Percentiles rank a stretch among this genome's conserved stretches.
Evolutionary conservation across 441 rosid genomes (phyloP).

Genomic region (Pelargonium cotyledonis): DNA sequence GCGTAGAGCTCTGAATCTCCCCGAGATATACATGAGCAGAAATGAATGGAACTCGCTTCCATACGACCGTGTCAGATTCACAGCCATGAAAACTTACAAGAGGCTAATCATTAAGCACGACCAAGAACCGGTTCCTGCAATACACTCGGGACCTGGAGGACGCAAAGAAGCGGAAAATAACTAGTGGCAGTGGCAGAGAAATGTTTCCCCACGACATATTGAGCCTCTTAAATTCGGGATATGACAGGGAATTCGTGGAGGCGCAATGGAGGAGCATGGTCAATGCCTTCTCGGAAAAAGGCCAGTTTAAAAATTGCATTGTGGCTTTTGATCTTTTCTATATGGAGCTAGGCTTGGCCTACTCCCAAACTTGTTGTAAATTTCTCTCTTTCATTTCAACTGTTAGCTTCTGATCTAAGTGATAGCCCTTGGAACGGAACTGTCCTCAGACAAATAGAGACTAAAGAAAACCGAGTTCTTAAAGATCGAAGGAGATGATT

Average conservation of each 20-base stretch:
- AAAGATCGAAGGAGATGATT: not conserved
- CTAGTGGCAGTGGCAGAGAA: no score
- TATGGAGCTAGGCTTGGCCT: no score
- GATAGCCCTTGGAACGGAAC: not conserved
- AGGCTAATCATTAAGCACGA: not conserved
- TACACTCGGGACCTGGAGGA: no score
- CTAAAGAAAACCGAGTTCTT: no score
- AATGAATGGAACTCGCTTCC: not conserved
- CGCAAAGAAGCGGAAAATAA: no score
- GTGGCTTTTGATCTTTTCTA: no score
- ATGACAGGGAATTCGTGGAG: not conserved
- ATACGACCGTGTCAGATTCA: not conserved
- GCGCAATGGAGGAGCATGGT: not conserved
- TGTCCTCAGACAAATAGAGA: not conserved
- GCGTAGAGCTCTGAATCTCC: not conserved
- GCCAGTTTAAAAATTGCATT: not conserved
- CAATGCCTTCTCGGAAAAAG: not conserved
- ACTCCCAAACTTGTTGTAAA: no score
- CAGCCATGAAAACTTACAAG: not conserved
- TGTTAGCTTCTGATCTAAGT: not conserved
- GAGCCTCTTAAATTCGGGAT: not conserved
- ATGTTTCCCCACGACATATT: not conserved
- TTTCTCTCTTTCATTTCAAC: not conserved
- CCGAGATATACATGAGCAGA: not conserved
- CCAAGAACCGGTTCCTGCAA: not conserved